phyloP scores from a whole-genome alignment of 2,329 filamentous ascomycete genomes.

The Rhytidhysteron rufulum region DNA sequence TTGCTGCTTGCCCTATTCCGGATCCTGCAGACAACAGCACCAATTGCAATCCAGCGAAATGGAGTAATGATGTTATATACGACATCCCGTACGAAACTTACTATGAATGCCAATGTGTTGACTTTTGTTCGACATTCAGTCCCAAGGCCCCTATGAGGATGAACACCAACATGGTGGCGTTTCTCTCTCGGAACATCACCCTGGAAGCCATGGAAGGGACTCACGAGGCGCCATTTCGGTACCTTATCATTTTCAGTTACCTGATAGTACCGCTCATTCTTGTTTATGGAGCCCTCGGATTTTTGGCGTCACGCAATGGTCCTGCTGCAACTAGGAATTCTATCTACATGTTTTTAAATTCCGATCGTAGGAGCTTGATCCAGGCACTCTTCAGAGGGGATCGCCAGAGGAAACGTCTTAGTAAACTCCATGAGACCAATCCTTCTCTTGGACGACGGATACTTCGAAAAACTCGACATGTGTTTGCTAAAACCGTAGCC shows the following conservation, averaged over 20 bases:
- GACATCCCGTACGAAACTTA: background rate
- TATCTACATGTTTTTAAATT: background rate
- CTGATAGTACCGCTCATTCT: background rate
- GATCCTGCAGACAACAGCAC: background rate
- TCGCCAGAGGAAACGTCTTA: background rate
- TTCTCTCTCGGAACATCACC: background rate
- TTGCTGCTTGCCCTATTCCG: conserved; percentile 1
- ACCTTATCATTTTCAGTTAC: background rate
- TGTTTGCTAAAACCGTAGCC: conserved; percentile 1
- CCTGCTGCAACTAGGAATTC: background rate
- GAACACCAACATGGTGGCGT: conserved; percentile 1
- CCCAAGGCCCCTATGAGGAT: background rate
- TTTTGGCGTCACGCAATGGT: background rate
- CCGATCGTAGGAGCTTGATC: background rate
- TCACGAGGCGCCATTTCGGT: background rate
- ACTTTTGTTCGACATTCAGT: conserved; percentile 1
- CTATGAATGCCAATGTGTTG: background rate
- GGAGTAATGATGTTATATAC: background rate
- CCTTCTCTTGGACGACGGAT: too few relatives aligned
- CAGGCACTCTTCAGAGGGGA: background rate
- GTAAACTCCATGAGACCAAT: background rate
- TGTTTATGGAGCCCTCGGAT: background rate
- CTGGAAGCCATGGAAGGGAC: background rate
- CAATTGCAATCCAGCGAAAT: background rate
- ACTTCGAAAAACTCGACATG: background rate